phyloP scores from a whole-genome alignment of 2,329 filamentous ascomycete species.

The Cordyceps tenuipes region DNA sequence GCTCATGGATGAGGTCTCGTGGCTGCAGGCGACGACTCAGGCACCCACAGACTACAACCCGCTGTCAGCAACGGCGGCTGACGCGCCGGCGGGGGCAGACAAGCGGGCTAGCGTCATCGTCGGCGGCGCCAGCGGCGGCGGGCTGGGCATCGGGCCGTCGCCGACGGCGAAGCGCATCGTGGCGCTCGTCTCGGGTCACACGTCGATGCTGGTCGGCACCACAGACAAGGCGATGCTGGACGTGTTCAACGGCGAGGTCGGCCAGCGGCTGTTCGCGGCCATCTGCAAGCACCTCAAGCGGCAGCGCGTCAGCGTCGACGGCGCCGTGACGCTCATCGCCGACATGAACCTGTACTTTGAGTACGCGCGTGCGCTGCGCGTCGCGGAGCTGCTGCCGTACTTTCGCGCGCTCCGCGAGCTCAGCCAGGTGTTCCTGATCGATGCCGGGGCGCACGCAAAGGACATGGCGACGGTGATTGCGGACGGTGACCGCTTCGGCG shows the following conservation, averaged over 20 bases:
- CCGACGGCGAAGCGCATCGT: constrained; percentile 72
- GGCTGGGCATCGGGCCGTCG: constrained; percentile 56
- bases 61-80: constrained; percentile 18
- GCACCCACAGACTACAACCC: constrained; percentile 87
- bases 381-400: constrained; percentile 77
- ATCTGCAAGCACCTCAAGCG: constrained; percentile 97
- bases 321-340: constrained; percentile 85
- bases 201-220: constrained; percentile 83
- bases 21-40: constrained; percentile 83
- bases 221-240: constrained; percentile 98
- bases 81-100: constrained; percentile 14
- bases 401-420: constrained; percentile 88
- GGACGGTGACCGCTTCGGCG: constrained; percentile 79
- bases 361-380: constrained; percentile 73
- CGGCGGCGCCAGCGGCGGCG: constrained; percentile 19
- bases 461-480: constrained; percentile 94
- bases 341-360: constrained; percentile 93
- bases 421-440: constrained; percentile 91
- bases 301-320: constrained; percentile 82
- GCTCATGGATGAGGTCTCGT: constrained; percentile 96
- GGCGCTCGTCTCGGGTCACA: constrained; percentile 79
- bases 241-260: constrained; percentile 97
- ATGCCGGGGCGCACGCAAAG: constrained; percentile 65
- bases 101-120: constrained; percentile 19
- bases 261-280: constrained; percentile 80